Evolutionary conservation across 495 filamentous ascomycete genomes (phyloP), one percentile per base, ranked within the genome.

Genomic region (Cercophora newfieldiana): DNA sequence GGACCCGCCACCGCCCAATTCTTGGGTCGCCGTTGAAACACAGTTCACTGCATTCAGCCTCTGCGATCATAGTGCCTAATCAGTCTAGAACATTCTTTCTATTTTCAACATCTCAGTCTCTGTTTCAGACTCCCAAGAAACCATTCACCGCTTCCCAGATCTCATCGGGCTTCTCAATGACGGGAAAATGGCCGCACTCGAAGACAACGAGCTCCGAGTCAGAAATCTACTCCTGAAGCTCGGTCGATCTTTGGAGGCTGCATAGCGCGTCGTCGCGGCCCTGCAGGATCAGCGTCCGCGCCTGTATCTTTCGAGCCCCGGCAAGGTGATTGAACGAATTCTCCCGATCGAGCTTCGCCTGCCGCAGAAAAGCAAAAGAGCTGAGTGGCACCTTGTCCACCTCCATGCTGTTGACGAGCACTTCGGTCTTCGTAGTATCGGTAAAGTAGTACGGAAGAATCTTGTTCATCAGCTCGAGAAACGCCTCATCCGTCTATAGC

Each of bases 391-490:
- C 37, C 7, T 19, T 49, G 1, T 61, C 59, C 8, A 47, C 59
- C 59, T 30, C 37, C 59, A 61, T 21, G 14, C 16, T 25, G 8
- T 10, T 18, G 2, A 6, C 59, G 29, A 61, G 24, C 44, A 48
- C 59, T 22, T 19, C 44, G 12, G 28, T 29, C 44, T 49, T 21
- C 14, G 31, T 49, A 10, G 24, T 50, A 16, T 61, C 59, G 21
- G 14, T 61, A 29, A 61, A 61, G 44, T 61, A 61, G 28, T 29
- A 61, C 7, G 59, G 59, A 22, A 61, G 14, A 2, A 61, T 28
- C 59, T 19, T 29, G 19, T 24, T 24, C 44, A 61, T 1, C 21
- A n/a, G 22, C 21, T 28, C 44, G 2, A 25, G 31, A 24, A 61
- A 21, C 21, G 8, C 59, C 24, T 49, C 44, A 50, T 50, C 59